phyloP scores from a whole-genome alignment of 306 rosid species.

The Glycine soja region DNA sequence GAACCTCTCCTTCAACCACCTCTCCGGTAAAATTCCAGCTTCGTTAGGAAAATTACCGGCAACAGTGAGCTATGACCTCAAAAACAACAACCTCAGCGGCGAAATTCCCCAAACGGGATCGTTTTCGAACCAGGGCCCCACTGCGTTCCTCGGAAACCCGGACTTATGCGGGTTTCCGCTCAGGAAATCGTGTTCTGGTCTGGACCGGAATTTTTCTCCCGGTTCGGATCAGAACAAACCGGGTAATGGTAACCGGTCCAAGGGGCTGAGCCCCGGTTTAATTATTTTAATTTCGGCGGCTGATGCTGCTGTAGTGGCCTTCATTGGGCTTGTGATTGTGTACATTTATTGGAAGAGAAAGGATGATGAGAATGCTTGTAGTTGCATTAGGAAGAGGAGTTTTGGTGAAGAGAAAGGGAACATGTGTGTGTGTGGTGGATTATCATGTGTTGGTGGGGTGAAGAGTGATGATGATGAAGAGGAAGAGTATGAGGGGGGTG shows the following conservation, averaged over 20 bases:
- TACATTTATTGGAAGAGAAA: conserved; percentile 89
- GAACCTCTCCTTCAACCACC: conserved; percentile 83
- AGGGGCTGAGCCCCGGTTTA: conserved; percentile 69
- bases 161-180: conserved; percentile 86
- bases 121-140: conserved; percentile 88
- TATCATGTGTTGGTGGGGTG: conserved; percentile 31
- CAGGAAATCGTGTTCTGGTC: conserved; percentile 62
- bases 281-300: conserved; percentile 81
- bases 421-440: conserved; percentile 50
- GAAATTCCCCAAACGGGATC: conserved; percentile 95
- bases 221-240: conserved; percentile 46
- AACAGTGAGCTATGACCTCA: conserved; percentile 78
- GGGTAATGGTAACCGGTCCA: not conserved
- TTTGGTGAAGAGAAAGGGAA: conserved; percentile 61
- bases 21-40: conserved; percentile 71
- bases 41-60: conserved; percentile 79
- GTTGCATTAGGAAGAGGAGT: conserved; percentile 72
- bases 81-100: conserved; percentile 79
- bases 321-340: conserved; percentile 72
- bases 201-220: conserved; percentile 49
- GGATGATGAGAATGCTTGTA: conserved; percentile 70
- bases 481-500: conserved; percentile 62
- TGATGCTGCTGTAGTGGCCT: conserved; percentile 76
- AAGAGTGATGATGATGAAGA: conserved; percentile 51
- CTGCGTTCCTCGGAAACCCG: conserved; percentile 85